Base-by-base conservation (phyloP, 805 yeast species). In the Metschnikowia orientalis region DNA sequence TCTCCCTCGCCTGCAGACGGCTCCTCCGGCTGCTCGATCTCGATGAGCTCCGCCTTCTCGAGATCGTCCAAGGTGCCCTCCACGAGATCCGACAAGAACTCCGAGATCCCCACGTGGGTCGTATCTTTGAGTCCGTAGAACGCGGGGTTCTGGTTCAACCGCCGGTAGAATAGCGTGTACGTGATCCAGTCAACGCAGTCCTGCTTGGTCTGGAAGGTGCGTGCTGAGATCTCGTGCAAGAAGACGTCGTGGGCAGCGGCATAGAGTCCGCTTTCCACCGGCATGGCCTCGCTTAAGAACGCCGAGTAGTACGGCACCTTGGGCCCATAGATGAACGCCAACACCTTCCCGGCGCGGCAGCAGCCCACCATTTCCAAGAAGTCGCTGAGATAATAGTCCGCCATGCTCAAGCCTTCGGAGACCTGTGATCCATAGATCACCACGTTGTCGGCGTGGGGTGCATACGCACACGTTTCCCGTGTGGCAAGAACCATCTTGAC, bases 101-200 rank as follows among this genome's bases (percentile, higher is more conserved):
- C 89, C 2, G 95, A 86, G 5, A 90, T 55, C 0, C 94, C 95
- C 18, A 71, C 57, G 26, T 76, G 76, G 1, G 83, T 61, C 3
- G 70, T 64, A 40, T 80, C 84, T 24, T 64, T 65, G 6, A 86
- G 72, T n/a, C 88, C 95, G 51, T 92, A 92, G 53, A 73, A 92
- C 38, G 92, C 77, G 3, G 98, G 97, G 54, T 92, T 92, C 21
- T 74, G 69, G 35, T 77, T 81, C 13, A 92, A 54, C 31, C 97
- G 67, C 42, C 94, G 68, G 57, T 86, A 92, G 50, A 89, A 83
- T 46, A 79, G 83, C 0, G 95, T 73, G 53, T 74, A 85, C 0
- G 96, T 83, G 20, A 92, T 51, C 94, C 95, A 87, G 49, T 90
- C 96, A 38, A 92, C 75, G 47, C 95, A 85, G 45, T 83, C 92